Evolutionary conservation across 2,329 filamentous ascomycete genomes (phyloP).

Genomic region (Aspergillus sp.): DNA sequence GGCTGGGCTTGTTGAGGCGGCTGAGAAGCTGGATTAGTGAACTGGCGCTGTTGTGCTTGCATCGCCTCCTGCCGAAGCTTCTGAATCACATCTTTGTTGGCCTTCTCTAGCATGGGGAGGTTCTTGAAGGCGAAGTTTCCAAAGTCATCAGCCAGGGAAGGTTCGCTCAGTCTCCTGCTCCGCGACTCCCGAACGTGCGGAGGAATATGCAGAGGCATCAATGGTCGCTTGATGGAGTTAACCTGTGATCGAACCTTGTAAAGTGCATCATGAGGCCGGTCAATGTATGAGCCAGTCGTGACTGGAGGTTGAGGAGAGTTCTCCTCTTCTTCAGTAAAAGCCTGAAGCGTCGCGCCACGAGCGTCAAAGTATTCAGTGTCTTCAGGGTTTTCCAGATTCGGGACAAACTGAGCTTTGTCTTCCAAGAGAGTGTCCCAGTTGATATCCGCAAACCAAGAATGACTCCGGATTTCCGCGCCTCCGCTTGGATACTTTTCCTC

Average conservation of each 20-base stretch:
- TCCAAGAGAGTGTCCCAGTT: conserved; percentile 92
- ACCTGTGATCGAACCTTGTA: conserved; percentile 87
- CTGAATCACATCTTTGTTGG: conserved; percentile 98
- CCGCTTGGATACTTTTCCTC: conserved; percentile 82
- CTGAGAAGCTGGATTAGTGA: conserved; percentile 33
- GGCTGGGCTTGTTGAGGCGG: conserved; percentile 26
- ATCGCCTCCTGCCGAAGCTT: conserved; percentile 91
- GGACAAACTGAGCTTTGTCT: conserved; percentile 94
- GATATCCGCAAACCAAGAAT: conserved; percentile 84
- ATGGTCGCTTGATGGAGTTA: conserved; percentile 82
- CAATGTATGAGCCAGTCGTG: conserved; percentile 76
- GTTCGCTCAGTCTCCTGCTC: conserved; percentile 86
- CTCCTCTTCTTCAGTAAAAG: conserved; percentile 92
- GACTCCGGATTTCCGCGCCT: conserved; percentile 86
- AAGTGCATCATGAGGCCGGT: conserved; percentile 91
- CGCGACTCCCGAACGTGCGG: conserved; percentile 93
- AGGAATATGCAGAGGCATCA: conserved; percentile 96
- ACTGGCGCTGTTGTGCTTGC: conserved; percentile 64
- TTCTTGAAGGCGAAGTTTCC: conserved; percentile 98
- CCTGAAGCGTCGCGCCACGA: conserved; percentile 86
- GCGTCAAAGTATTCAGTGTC: conserved; percentile 98
- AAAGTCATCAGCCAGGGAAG: conserved; percentile 87
- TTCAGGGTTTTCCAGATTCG: conserved; percentile 88
- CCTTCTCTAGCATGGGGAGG: conserved; percentile 91
- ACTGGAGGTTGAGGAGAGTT: conserved; percentile 71